Percentiles rank a stretch among this genome's conserved stretches.
Conservation (phyloP, 176 grass and related monocot species). For the Lolium perenne region DNA sequence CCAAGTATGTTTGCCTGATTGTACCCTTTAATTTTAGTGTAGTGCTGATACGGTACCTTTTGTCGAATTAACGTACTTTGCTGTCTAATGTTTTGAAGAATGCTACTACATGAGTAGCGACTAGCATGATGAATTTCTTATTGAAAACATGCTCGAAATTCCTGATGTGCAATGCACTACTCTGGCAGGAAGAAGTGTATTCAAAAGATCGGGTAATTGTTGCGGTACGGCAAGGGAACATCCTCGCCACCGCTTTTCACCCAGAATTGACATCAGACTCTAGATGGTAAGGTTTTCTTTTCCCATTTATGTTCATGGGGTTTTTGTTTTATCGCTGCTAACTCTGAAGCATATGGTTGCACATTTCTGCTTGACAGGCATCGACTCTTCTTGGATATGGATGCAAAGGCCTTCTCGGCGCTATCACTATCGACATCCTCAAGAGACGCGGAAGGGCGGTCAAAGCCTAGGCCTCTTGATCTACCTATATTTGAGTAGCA, state of each 20-base stretch:
- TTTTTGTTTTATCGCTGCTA: neutral
- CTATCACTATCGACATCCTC: constrained; percentile 46
- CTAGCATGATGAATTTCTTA: neutral
- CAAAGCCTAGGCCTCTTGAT: constrained; percentile 53
- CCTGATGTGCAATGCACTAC: constrained; percentile 5
- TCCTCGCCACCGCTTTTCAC: constrained; percentile 93
- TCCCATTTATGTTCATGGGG: neutral
- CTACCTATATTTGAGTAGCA: constrained; percentile 87
- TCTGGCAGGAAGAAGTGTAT: constrained; percentile 68
- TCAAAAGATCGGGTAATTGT: constrained; percentile 81
- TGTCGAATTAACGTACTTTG: neutral
- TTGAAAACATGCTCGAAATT: neutral
- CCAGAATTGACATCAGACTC: constrained; percentile 93
- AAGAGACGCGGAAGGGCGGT: neutral
- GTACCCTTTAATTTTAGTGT: neutral
- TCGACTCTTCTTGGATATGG: constrained; percentile 83
- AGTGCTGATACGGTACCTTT: neutral
- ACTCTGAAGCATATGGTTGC: neutral
- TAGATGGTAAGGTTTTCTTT: constrained; percentile 66
- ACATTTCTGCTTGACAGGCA: constrained; percentile 48
- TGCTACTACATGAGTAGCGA: neutral
- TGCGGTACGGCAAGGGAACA: constrained; percentile 82
- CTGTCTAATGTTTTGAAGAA: neutral
- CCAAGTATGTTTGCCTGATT: neutral
- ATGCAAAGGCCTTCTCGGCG: constrained; percentile 43